These are phyloP conservation scores for Claviceps digitariae DNA, from an alignment of 2,329 filamentous ascomycete genomes.

Conservation along the genomic window DNA sequence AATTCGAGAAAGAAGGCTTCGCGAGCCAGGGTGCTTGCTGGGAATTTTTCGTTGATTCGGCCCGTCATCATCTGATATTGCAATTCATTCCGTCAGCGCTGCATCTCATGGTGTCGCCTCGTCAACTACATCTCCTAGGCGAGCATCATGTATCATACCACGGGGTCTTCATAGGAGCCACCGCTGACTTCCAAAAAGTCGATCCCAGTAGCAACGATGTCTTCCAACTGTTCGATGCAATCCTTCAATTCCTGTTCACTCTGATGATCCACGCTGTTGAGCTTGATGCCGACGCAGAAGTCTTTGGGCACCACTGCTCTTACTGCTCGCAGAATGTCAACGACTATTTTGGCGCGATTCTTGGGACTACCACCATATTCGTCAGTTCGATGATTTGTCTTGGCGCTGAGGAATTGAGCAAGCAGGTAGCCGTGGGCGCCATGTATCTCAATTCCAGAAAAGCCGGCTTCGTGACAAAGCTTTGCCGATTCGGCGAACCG, in stretches of 20 bases:
- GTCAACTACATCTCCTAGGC: not conserved
- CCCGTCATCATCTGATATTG: constrained; percentile 3
- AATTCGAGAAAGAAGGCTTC: constrained; percentile 61
- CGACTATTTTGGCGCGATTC: constrained; percentile 34
- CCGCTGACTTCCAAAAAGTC: constrained; percentile 60
- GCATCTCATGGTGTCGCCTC: not conserved
- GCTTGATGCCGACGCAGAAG: constrained; percentile 40
- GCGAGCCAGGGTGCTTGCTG: constrained; percentile 30
- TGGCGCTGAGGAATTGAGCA: constrained; percentile 38
- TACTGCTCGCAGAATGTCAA: constrained; percentile 34
- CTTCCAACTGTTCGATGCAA: constrained; percentile 43
- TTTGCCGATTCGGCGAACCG: constrained; percentile 40
- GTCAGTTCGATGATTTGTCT: constrained; percentile 38
- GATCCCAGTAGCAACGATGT: constrained; percentile 33
- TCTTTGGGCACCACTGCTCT: constrained; percentile 20
- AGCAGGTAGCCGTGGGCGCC: constrained; percentile 45
- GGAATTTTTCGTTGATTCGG: not conserved
- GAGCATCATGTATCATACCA: constrained; percentile 18
- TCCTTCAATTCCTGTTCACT: constrained; percentile 31
- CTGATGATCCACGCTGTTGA: constrained; percentile 46
- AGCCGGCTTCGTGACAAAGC: constrained; percentile 30
- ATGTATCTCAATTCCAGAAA: constrained; percentile 32
- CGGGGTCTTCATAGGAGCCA: constrained; percentile 42
- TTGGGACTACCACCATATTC: constrained; percentile 38
- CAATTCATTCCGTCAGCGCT: not conserved